phyloP scores from a whole-genome alignment of 768 basidiomycete species.

The Sarcomyxa edulis region DNA sequence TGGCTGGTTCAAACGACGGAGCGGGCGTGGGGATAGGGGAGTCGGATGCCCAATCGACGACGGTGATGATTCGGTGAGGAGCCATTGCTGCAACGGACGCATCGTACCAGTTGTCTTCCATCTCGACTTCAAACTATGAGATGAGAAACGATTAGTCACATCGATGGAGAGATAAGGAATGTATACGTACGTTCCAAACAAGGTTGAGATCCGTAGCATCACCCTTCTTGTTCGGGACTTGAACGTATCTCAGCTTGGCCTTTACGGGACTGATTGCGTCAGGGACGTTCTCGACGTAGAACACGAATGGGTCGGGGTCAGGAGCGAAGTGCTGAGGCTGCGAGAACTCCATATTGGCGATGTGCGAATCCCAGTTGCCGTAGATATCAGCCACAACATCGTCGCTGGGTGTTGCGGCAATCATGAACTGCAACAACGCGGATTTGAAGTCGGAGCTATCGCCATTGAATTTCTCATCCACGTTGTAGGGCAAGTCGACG shows the following conservation, averaged over 20 bases:
- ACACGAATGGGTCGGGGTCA: constrained; percentile 27
- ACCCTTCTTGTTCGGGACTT: constrained; percentile 65
- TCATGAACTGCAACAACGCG: constrained; percentile 76
- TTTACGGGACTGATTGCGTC: constrained; percentile 79
- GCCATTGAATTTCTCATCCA: constrained; percentile 18
- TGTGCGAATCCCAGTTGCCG: constrained; percentile 42
- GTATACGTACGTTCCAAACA: constrained; percentile 69
- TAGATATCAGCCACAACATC: constrained; percentile 44
- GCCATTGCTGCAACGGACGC: constrained; percentile 67
- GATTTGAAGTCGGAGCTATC: constrained; percentile 39
- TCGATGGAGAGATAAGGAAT: neutral
- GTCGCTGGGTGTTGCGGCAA: constrained; percentile 57
- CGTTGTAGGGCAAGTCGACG: constrained; percentile 32
- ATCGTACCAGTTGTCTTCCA: constrained; percentile 96
- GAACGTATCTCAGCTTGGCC: constrained; percentile 73
- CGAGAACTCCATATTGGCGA: constrained; percentile 42
- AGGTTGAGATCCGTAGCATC: constrained; percentile 58
- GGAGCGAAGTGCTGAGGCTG: constrained; percentile 42
- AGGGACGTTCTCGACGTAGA: constrained; percentile 65
- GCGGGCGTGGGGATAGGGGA: constrained; percentile 43
- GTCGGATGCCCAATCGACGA: constrained; percentile 94
- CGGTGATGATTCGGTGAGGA: constrained; percentile 80
- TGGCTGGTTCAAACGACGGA: constrained; percentile 25
- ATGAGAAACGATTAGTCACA: constrained; percentile 6
- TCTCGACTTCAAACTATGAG: constrained; percentile 79